Percentiles rank a stretch among this genome's conserved stretches.
These are phyloP conservation scores for Kewa caespitosa DNA, from an alignment of 179 eudicot genomes.

Conservation along the genomic window DNA sequence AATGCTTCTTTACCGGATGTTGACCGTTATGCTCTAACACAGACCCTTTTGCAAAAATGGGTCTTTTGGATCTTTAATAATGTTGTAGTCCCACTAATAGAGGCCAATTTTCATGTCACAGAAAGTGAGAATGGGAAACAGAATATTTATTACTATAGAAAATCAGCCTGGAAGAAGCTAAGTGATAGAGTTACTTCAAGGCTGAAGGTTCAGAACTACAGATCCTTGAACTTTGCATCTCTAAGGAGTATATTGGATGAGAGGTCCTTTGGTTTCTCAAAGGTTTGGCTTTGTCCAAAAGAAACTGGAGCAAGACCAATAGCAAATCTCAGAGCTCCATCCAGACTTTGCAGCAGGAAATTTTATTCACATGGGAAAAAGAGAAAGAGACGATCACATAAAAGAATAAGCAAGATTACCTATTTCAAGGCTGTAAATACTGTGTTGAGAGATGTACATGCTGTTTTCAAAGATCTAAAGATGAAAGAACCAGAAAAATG, in stretches of 20 bases:
- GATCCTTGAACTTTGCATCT: conserved; percentile 34
- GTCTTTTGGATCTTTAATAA: conserved; percentile 72
- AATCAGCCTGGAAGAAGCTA: conserved; percentile 62
- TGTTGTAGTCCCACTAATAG: conserved; percentile 64
- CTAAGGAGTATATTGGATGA: conserved; percentile 40
- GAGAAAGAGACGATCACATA: conserved; percentile 13
- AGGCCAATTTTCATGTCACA: conserved; percentile 81
- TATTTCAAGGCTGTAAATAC: conserved; percentile 62
- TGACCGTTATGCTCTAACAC: conserved; percentile 30
- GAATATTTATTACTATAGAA: conserved; percentile 58
- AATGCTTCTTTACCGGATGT: conserved; percentile 15
- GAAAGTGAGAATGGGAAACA: conserved; percentile 83
- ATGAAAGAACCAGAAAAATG: conserved; percentile 58
- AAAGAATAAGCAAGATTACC: conserved; percentile 17
- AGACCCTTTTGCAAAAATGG: conserved; percentile 58
- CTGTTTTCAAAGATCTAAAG: conserved; percentile 57
- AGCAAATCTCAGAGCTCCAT: conserved; percentile 71
- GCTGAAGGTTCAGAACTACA: conserved; percentile 47
- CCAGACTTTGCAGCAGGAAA: conserved; percentile 37
- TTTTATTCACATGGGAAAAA: conserved; percentile 14
- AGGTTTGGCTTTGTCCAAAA: conserved; percentile 78
- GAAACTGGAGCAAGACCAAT: conserved; percentile 61
- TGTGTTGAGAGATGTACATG: conserved; percentile 65
- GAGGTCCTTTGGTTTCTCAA: conserved; percentile 87
- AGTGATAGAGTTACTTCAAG: conserved; percentile 29